Evolutionary conservation across 129 eudicot genomes (phyloP), one percentile per base, ranked within the genome.

Genomic region (Helianthus annuus): DNA sequence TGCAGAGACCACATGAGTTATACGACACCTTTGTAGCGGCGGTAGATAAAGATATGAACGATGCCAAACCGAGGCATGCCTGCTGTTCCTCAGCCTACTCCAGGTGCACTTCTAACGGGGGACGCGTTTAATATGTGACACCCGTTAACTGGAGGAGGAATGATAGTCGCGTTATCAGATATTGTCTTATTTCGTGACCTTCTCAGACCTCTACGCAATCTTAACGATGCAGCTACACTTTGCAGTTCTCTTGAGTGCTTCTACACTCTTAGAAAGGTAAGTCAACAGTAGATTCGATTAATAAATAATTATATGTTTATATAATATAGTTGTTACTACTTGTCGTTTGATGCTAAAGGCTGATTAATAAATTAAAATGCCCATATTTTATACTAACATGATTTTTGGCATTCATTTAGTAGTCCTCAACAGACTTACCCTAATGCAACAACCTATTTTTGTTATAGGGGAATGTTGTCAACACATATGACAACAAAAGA

Each of bases 111-210:
- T 45, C 51, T 85, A n/a, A 52, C 82, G 48, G 87, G 90, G 1
- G 90, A 85, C 48, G 87, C 90, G 6, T 73, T 85, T 60, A 85
- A 85, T 67, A 82, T 85, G 86, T 82, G 90, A 13, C 90, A 85
- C 49, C 85, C 90, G 19, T 10, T 82, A 59, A 82, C 90, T 0
- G 90, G 90, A 54, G 87, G 85, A 53, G 90, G 90, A 76, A 85
- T 85, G 90, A 82, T 83, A 1, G 87, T 70, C 11, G 87, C 90
- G 61, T 71, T 85, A 15, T 76, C 82, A 4, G 90, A 85, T 39
- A 60, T 85, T 14, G 90, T 79, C 39, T 29, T 82, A 10, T 80
- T 87, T 38, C 86, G 88, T 17, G 80, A 84, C 75, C 86, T 81
- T 65, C 77, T 87, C 22, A 83, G 88, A 55, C 86, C 84, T 3